Evolutionary conservation across 495 filamentous ascomycete species (phyloP).

Genomic region (Aspergillus cavernicola): DNA sequence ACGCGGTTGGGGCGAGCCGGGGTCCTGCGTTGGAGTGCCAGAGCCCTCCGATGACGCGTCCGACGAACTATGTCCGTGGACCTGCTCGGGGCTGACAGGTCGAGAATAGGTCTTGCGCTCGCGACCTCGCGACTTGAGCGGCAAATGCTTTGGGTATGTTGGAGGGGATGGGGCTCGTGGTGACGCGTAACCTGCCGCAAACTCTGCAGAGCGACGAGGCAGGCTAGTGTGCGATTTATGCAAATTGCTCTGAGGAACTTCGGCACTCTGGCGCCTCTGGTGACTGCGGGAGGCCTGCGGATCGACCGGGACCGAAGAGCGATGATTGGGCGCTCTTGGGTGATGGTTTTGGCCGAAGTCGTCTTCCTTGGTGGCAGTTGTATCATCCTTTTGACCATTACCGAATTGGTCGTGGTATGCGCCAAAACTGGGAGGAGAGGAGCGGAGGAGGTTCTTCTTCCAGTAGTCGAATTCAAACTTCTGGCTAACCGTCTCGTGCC

Average conservation of each 20-base stretch:
- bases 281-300: conserved; percentile 15
- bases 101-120: conserved; percentile 21
- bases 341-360: conserved; percentile 18
- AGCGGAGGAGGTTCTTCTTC: conserved; percentile 29
- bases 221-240: conserved; percentile 23
- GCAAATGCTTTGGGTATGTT: conserved; percentile 15
- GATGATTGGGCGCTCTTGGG: conserved; percentile 18
- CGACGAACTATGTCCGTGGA: conserved; percentile 20
- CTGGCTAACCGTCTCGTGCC: conserved; percentile 69
- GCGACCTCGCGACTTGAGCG: conserved; percentile 21
- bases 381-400: conserved; percentile 30
- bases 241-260: conserved; percentile 19
- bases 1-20: conserved; percentile 6
- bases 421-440: conserved; percentile 32
- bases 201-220: conserved; percentile 15
- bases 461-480: conserved; percentile 41
- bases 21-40: conserved; percentile 11
- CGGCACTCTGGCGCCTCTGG: conserved; percentile 26
- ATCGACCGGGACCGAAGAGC: conserved; percentile 17
- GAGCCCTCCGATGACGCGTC: conserved; percentile 30
- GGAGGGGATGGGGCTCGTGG: conserved; percentile 35
- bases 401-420: conserved; percentile 32
- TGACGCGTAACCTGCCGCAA: conserved; percentile 19
- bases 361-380: conserved; percentile 28
- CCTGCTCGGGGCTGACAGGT: conserved; percentile 22